Percentiles rank a stretch among this genome's conserved stretches.
phyloP scores from a whole-genome alignment of 768 basidiomycete species.

The Mycena vitilis region DNA sequence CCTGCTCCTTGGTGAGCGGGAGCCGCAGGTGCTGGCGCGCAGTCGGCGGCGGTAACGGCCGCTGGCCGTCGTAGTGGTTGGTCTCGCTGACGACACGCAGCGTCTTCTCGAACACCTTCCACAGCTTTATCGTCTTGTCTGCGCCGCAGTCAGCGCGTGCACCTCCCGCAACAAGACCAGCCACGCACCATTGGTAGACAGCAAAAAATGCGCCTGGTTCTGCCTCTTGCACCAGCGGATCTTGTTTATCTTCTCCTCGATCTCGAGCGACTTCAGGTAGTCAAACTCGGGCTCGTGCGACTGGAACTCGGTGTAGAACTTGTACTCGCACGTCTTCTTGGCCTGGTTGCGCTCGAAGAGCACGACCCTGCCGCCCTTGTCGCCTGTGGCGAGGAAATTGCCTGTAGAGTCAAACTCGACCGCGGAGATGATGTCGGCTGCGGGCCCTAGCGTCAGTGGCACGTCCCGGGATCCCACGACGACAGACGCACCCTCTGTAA shows the following conservation, averaged over 20 bases:
- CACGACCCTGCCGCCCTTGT: constrained; percentile 99
- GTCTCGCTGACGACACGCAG: constrained; percentile 96
- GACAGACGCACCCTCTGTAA: constrained; percentile 89
- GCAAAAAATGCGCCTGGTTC: constrained; percentile 94
- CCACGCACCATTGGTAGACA: constrained; percentile 93
- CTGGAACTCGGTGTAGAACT: constrained; percentile 99
- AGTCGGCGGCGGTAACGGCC: constrained; percentile 72
- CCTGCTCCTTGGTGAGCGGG: constrained; percentile 92
- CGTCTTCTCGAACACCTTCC: constrained; percentile 99
- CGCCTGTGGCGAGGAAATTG: constrained; percentile 98
- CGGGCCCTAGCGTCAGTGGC: background rate
- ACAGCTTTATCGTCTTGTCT: constrained; percentile 99
- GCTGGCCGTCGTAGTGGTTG: constrained; percentile 87
- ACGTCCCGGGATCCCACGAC: constrained; percentile 9
- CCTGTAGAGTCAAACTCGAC: constrained; percentile 99
- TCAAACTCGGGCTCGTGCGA: constrained; percentile 99
- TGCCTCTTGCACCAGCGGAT: constrained; percentile 99
- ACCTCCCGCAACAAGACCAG: background rate
- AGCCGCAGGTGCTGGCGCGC: constrained; percentile 74
- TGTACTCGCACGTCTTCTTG: constrained; percentile 97
- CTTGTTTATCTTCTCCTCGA: constrained; percentile 99
- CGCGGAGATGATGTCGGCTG: constrained; percentile 99
- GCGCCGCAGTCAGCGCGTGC: constrained; percentile 6
- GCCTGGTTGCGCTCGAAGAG: constrained; percentile 98
- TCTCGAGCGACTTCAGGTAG: constrained; percentile 99